phyloP scores from a whole-genome alignment of 257 asterid species.

The Scutellaria baicalensis region DNA sequence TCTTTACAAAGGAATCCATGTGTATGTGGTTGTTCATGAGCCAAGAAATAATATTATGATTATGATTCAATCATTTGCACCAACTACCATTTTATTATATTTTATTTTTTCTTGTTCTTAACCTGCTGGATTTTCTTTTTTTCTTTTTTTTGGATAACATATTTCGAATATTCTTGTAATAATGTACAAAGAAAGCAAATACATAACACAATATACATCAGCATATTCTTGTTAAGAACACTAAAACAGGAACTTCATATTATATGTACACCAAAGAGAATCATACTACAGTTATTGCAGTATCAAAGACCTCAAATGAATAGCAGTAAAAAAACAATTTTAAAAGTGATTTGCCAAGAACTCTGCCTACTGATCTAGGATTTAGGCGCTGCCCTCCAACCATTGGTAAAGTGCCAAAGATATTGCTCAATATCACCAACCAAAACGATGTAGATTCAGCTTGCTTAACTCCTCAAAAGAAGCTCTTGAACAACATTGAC shows the following conservation, averaged over 20 bases:
- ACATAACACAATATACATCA: background rate
- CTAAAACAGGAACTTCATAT: background rate
- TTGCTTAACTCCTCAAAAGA: constrained; percentile 59
- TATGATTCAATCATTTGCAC: too few relatives aligned
- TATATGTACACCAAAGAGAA: background rate
- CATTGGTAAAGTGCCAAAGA: constrained; percentile 58
- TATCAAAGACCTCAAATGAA: background rate
- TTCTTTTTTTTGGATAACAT: too few relatives aligned
- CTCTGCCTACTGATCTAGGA: background rate
- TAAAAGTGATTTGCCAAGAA: background rate
- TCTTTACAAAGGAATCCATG: too few relatives aligned
- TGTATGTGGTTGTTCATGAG: too few relatives aligned
- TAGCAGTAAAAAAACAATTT: background rate
- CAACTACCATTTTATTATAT: too few relatives aligned
- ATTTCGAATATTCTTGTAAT: background rate
- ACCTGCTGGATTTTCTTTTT: too few relatives aligned
- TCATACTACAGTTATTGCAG: background rate
- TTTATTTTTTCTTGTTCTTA: too few relatives aligned
- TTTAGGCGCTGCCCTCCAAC: constrained; percentile 26
- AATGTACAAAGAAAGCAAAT: background rate
- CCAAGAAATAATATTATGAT: too few relatives aligned
- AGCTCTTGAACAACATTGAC: constrained; percentile 61
- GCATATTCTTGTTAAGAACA: background rate
- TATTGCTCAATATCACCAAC: constrained; percentile 57
- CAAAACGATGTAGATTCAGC: constrained; percentile 31